Base-by-base conservation (phyloP, 768 basidiomycete species). In the Polyporus arcularius region DNA sequence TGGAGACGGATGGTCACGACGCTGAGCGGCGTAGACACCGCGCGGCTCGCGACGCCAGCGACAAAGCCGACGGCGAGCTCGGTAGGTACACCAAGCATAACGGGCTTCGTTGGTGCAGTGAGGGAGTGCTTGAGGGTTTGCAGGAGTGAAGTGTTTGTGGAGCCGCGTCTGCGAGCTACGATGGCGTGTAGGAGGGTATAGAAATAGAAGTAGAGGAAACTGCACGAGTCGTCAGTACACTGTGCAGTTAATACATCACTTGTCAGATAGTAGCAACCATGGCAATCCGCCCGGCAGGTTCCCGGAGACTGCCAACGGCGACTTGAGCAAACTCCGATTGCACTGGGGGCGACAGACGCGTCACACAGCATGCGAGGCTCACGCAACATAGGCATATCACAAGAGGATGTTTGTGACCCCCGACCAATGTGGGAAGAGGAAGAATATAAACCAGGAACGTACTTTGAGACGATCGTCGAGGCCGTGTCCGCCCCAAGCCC, bases 201-300 rank as follows among this genome's bases (percentile, higher is more conserved):
- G 61, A 81, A 76, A 60, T 84, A 84, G 63, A 84, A 86, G 65
- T 85, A 87, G 55, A 85, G 74, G 65, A 87, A 86, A 67, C 84
- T 85, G 4, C n/a, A 32, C 26, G 41, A 21, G 9, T 3, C 30
- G 3, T 18, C 8, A 35, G 31, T 8, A 46, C 11, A 12, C 5
- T 15, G 35, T 31, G 21, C 10, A 7, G 12, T 31, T 12, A 0
- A 26, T 26, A 26, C 21, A 26, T 26, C 21, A 26, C 21, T 26
- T 26, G 21, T 26, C 21, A 26, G 2, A 26, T 26, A 26, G 21
- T 26, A 26, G 21, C 21, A 26, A 26, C 21, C 21, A 26, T 26
- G 21, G 21, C 21, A 26, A 26, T 26, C 21, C 21, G 21, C 21
- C 21, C 21, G 21, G 21, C 21, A 26, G 21, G 21, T 26, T 26